Evolutionary conservation across 495 filamentous ascomycete species (phyloP).

Genomic region (Aspergillus heteromorphus): DNA sequence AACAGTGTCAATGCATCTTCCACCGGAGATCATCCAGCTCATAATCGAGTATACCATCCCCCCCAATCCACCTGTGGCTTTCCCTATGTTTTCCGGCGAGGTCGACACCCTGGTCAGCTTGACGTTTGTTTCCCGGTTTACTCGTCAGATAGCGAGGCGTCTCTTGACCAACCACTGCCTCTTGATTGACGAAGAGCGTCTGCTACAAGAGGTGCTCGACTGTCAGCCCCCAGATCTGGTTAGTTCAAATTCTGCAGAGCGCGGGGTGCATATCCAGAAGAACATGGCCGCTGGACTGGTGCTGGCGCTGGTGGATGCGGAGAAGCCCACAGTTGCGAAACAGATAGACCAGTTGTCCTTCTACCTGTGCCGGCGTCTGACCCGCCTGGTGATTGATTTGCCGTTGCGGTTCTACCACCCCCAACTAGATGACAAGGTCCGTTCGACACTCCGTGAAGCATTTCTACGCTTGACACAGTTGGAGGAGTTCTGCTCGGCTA

Average conservation of each 20-base stretch:
- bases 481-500: slow-evolving; percentile 23
- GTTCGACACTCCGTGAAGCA: slow-evolving; percentile 18
- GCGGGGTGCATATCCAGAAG: background rate
- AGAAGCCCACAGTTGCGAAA: background rate
- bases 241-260: background rate
- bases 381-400: slow-evolving; percentile 12
- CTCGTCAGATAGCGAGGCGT: slow-evolving; percentile 13
- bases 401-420: slow-evolving; percentile 12
- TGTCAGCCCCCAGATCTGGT: background rate
- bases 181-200: slow-evolving; percentile 13
- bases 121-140: slow-evolving; percentile 16
- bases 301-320: slow-evolving; percentile 12
- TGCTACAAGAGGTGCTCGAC: slow-evolving; percentile 3
- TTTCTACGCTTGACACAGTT: slow-evolving; percentile 23
- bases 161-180: slow-evolving; percentile 24
- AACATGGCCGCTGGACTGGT: slow-evolving; percentile 11
- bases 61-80: background rate
- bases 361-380: background rate
- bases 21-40: slow-evolving; percentile 18
- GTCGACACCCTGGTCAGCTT: slow-evolving; percentile 22
- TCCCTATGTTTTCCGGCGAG: slow-evolving; percentile 9
- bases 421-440: slow-evolving; percentile 14
- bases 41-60: slow-evolving; percentile 20
- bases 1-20: slow-evolving; percentile 3
- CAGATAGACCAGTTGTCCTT: slow-evolving; percentile 6